phyloP scores from a whole-genome alignment of 805 yeast genomes.

The Candida insectalens region DNA sequence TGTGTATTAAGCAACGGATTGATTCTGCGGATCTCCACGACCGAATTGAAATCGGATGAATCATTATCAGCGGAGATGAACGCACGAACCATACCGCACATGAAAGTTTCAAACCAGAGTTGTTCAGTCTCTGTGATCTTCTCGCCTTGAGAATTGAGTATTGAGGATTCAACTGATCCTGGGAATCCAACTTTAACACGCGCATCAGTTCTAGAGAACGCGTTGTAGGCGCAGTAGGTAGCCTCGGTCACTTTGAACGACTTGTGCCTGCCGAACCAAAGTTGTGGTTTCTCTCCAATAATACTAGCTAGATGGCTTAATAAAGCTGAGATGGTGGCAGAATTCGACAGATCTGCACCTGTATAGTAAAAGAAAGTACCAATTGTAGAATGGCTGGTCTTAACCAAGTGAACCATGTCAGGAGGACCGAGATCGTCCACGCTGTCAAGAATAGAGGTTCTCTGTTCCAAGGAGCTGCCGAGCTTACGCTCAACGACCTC shows the following conservation, averaged over 20 bases:
- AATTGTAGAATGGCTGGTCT: slow-evolving; percentile 32
- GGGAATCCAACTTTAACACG: slow-evolving; percentile 68
- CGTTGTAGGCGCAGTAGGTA: slow-evolving; percentile 57
- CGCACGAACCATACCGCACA: slow-evolving; percentile 67
- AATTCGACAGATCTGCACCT: slow-evolving; percentile 67
- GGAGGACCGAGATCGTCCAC: slow-evolving; percentile 69
- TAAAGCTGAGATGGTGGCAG: slow-evolving; percentile 72
- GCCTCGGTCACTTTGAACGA: slow-evolving; percentile 65
- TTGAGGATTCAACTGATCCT: slow-evolving; percentile 54
- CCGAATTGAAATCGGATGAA: slow-evolving; percentile 49
- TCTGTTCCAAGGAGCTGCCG: slow-evolving; percentile 47
- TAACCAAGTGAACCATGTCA: slow-evolving; percentile 46
- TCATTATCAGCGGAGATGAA: slow-evolving; percentile 65
- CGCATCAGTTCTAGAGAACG: slow-evolving; percentile 54
- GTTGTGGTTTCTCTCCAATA: slow-evolving; percentile 51
- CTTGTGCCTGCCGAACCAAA: slow-evolving; percentile 73
- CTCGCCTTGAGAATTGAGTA: slow-evolving; percentile 44
- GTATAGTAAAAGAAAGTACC: slow-evolving; percentile 68
- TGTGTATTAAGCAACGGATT: slow-evolving; percentile 56
- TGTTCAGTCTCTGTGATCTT: slow-evolving; percentile 38
- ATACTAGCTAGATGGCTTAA: slow-evolving; percentile 58
- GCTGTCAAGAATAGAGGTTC: slow-evolving; percentile 48
- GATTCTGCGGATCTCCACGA: slow-evolving; percentile 77
- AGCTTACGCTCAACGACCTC: slow-evolving; percentile 45
- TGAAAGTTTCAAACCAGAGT: slow-evolving; percentile 54